Base-by-base conservation (phyloP, 768 basidiomycete species). In the Hortiboletus flavorubellus region DNA sequence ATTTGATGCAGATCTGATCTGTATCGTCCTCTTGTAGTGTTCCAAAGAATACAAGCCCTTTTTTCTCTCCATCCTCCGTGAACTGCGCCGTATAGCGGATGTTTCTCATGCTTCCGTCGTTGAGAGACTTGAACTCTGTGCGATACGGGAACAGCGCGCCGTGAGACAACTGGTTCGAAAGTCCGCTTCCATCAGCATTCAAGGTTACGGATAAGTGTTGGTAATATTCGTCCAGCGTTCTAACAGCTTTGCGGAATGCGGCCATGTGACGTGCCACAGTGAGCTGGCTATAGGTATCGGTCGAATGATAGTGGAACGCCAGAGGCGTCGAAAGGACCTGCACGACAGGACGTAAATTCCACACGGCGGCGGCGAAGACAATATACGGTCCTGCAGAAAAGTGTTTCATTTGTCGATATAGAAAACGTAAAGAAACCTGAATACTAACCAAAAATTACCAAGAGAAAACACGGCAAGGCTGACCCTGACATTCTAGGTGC, bases 1-100 rank as follows among this genome's bases (percentile, higher is more conserved):
- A 74, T 59, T 74, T 72, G 54, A 74, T 55, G 51, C 63, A 65
- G 35, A 74, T 63, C 9, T 15, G 15, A 37, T 7, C 5, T 7
- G 35, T 16, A 2, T 5, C 5, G 15, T 37, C 15, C 35, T 7
- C 35, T 37, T 14, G 4, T 37, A 37, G 14, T 1, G 14, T 37
- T 37, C 63, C 63, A 18, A 51, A 57, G 31, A 60, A 60, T 8
- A 57, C n/a, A 4, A 60, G 55, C 34, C 15, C 15, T 37, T 6
- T 14, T 14, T 35, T 35, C 14, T 35, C 6, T 1, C 35, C 2
- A 3, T 6, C 35, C 35, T 35, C 35, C 3, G 6, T 14, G 5
- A 35, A 2, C 35, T 37, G 35, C 5, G 5, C 2, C 15, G 5
- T 15, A 37, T 37, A 37, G 6, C 5, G 7, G 35, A 37, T 37